A percentile compares a stretch with the other conserved stretches of the same genome.
Evolutionary conservation across 345 rosid genomes (phyloP).

Genomic region (Citrus australasica): DNA sequence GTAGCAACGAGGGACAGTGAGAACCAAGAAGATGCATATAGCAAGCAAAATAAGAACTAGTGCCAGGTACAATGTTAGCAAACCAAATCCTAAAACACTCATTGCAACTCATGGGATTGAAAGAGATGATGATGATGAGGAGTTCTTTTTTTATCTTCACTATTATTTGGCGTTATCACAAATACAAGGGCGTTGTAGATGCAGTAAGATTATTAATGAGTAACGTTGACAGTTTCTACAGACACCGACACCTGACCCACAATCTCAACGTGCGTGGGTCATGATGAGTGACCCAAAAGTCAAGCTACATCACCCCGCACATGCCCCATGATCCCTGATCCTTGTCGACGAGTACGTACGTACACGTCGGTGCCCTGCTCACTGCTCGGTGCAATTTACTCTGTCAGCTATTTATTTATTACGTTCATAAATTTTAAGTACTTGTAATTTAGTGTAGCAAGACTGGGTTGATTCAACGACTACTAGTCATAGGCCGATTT

Average conservation of each 20-base stretch:
- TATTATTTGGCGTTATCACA: neutral
- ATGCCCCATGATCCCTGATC: neutral
- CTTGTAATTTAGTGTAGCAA: neutral
- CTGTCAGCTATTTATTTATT: no score
- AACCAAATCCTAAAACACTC: neutral
- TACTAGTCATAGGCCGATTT: neutral
- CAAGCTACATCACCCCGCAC: slow-evolving; percentile 4
- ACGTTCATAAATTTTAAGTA: no score
- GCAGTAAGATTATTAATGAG: neutral
- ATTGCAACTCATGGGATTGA: neutral
- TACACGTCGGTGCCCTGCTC: neutral
- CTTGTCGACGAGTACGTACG: neutral
- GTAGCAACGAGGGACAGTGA: neutral
- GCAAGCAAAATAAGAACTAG: neutral
- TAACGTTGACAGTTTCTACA: neutral
- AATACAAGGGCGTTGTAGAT: no score
- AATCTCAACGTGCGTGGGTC: slow-evolving; percentile 1
- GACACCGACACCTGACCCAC: slow-evolving; percentile 17
- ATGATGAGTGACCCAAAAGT: slow-evolving; percentile 4
- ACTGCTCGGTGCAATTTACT: no score
- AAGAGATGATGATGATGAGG: neutral
- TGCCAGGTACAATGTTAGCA: slow-evolving; percentile 1
- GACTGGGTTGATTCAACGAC: neutral
- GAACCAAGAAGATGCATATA: neutral
- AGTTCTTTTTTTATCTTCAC: neutral